phyloP scores from a whole-genome alignment of 1,139 yeast genomes.

The Magnusiomyces sp. region DNA sequence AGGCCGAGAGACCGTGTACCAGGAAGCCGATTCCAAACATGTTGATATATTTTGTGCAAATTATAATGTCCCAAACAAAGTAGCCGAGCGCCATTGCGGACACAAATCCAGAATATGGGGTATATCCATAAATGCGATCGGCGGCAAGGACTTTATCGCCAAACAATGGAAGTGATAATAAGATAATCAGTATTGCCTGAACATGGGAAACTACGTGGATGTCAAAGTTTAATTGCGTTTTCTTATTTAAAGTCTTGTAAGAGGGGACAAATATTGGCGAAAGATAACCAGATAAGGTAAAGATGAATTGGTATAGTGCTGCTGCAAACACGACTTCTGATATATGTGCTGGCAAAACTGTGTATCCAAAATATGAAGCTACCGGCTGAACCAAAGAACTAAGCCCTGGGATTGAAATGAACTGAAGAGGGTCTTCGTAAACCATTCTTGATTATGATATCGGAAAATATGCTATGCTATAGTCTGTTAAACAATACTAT shows the following conservation, averaged over 20 bases:
- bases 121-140: slow-evolving; percentile 48
- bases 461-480: too few relatives aligned
- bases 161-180: slow-evolving; percentile 51
- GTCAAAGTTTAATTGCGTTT: slow-evolving; percentile 63
- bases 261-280: slow-evolving; percentile 38
- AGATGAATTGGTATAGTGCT: slow-evolving; percentile 39
- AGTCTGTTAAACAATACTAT: too few relatives aligned
- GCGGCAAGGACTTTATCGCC: slow-evolving; percentile 45
- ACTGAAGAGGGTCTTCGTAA: slow-evolving; percentile 6
- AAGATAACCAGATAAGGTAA: slow-evolving; percentile 37
- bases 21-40: slow-evolving; percentile 78
- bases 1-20: slow-evolving; percentile 77
- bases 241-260: slow-evolving; percentile 36
- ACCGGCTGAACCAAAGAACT: slow-evolving; percentile 10
- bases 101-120: slow-evolving; percentile 68
- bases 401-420: slow-evolving; percentile 12
- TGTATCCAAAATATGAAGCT: slow-evolving; percentile 21
- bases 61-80: slow-evolving; percentile 81
- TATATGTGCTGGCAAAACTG: slow-evolving; percentile 36
- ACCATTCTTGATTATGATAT: too few relatives aligned
- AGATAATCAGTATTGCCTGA: slow-evolving; percentile 57
- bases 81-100: slow-evolving; percentile 71
- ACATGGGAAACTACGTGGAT: slow-evolving; percentile 85
- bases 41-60: slow-evolving; percentile 51
- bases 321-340: slow-evolving; percentile 46